Conservation (phyloP, 2,329 filamentous ascomycete genomes). For the Calonectria leucothoes region DNA sequence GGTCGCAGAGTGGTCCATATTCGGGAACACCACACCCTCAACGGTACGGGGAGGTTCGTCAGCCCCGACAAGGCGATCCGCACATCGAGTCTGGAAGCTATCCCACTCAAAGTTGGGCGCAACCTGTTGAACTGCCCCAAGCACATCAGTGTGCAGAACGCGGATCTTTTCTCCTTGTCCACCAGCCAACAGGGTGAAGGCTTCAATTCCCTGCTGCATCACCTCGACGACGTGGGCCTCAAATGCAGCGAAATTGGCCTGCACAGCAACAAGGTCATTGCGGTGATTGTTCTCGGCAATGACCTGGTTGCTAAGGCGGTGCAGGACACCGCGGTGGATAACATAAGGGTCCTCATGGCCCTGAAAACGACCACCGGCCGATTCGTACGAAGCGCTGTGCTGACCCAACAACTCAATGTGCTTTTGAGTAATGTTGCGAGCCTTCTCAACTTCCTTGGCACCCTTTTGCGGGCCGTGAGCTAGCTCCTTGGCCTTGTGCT, state of each 20-base stretch:
- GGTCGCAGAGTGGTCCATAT: constrained; percentile 85
- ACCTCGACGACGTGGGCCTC: constrained; percentile 87
- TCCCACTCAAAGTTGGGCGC: constrained; percentile 92
- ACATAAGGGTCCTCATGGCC: constrained; percentile 89
- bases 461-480: constrained; percentile 83
- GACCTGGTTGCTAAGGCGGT: constrained; percentile 91
- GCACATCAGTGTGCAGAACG: constrained; percentile 85
- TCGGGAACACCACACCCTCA: constrained; percentile 83
- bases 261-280: constrained; percentile 91
- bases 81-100: constrained; percentile 80
- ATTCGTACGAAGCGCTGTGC: constrained; percentile 83
- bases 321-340: constrained; percentile 80
- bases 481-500: constrained; percentile 94
- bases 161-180: constrained; percentile 86
- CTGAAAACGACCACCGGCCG: constrained; percentile 76
- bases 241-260: constrained; percentile 88
- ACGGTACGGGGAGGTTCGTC: constrained; percentile 79
- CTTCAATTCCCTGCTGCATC: constrained; percentile 83
- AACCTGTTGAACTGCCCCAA: constrained; percentile 80
- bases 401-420: constrained; percentile 94
- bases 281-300: constrained; percentile 96
- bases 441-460: constrained; percentile 92
- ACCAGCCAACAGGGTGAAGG: constrained; percentile 84
- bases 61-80: constrained; percentile 81
- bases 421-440: constrained; percentile 87